Conservation (phyloP, 192 early-diverging fungal species). For the Polychytrium aggregatum region DNA sequence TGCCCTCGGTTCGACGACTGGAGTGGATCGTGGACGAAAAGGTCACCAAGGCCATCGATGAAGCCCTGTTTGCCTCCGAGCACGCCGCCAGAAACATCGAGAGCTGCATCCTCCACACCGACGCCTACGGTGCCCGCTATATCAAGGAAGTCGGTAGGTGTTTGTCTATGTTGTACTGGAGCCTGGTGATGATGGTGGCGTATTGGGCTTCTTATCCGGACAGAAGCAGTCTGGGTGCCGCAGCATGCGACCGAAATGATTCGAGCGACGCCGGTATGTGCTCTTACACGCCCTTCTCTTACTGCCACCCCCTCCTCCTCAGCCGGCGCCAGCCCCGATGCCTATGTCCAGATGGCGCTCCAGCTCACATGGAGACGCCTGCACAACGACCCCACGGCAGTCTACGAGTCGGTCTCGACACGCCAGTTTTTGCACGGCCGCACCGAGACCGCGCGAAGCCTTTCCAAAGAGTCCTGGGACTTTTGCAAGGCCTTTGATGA, state of each 20-base stretch:
- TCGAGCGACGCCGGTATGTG: neutral
- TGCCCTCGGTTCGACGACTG: constrained; percentile 47
- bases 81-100: constrained; percentile 59
- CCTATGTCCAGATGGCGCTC: constrained; percentile 80
- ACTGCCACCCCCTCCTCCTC: constrained; percentile 3
- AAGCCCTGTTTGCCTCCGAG: constrained; percentile 51
- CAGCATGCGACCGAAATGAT: too few species aligned
- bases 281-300: neutral
- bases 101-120: constrained; percentile 55
- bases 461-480: constrained; percentile 60
- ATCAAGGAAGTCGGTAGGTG: constrained; percentile 59
- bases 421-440: constrained; percentile 61
- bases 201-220: too few species aligned
- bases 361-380: constrained; percentile 74
- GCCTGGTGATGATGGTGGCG: too few species aligned
- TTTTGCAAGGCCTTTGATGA: constrained; percentile 71
- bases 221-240: too few species aligned
- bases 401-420: constrained; percentile 42
- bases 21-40: constrained; percentile 55
- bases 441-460: constrained; percentile 84
- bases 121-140: constrained; percentile 69
- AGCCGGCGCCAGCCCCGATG: constrained; percentile 75
- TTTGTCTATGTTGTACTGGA: constrained; percentile 2
- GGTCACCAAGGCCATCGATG: constrained; percentile 40
- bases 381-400: constrained; percentile 45